These are phyloP conservation scores for Penicillium desertorum DNA, from an alignment of 495 filamentous ascomycete species.

Conservation along the genomic window DNA sequence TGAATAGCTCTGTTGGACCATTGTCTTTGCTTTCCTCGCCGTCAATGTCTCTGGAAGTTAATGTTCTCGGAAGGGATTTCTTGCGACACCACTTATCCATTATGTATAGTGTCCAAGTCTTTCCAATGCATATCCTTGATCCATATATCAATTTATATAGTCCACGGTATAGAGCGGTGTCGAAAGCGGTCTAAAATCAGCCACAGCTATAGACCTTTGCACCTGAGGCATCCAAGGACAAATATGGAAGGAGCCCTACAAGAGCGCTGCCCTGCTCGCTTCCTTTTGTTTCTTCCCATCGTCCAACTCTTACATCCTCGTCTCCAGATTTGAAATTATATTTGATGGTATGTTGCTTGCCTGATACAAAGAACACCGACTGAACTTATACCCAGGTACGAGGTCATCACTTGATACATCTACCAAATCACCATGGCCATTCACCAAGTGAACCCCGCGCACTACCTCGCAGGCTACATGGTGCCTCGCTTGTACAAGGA, in stretches of 20 bases:
- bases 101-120: background rate
- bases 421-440: background rate
- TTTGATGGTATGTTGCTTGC: too few relatives aligned
- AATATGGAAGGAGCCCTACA: slow-evolving; percentile 17
- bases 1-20: background rate
- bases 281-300: too few relatives aligned
- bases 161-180: too few relatives aligned
- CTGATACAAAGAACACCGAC: too few relatives aligned
- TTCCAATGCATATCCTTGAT: background rate
- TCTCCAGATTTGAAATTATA: too few relatives aligned
- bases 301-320: too few relatives aligned
- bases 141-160: background rate
- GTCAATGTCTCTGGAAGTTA: background rate
- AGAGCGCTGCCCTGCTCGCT: background rate
- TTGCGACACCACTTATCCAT: background rate
- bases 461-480: background rate
- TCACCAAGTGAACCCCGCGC: background rate
- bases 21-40: background rate
- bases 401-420: too few relatives aligned
- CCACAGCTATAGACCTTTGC: too few relatives aligned
- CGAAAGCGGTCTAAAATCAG: too few relatives aligned
- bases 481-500: background rate
- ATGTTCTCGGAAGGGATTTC: background rate
- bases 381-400: too few relatives aligned
- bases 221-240: too few relatives aligned